Conservation (phyloP, 2,329 filamentous ascomycete genomes). For the Xylariales sp. region DNA sequence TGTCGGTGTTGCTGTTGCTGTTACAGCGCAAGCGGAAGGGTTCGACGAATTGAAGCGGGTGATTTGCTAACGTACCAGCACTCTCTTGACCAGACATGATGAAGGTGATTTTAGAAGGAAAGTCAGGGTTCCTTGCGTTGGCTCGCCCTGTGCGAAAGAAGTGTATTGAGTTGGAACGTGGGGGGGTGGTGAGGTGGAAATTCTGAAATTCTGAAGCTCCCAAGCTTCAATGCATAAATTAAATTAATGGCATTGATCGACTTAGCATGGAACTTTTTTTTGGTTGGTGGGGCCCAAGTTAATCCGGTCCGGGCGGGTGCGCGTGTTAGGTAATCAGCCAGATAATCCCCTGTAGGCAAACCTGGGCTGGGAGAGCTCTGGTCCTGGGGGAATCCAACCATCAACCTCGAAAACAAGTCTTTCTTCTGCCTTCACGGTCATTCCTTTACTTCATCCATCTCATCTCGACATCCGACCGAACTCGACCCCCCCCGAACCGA, state of each 20-base stretch:
- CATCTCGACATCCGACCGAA: slow-evolving; percentile 39
- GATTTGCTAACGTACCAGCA: slow-evolving; percentile 40
- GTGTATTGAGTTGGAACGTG: slow-evolving; percentile 10
- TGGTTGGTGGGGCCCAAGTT: slow-evolving; percentile 38
- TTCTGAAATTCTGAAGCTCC: slow-evolving; percentile 17
- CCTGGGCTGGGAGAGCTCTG: slow-evolving; percentile 25
- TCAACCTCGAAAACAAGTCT: slow-evolving; percentile 44
- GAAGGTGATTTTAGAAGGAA: slow-evolving; percentile 10
- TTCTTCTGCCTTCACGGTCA: slow-evolving; percentile 32
- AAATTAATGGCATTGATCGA: slow-evolving; percentile 15
- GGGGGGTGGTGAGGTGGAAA: background rate
- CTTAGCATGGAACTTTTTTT: slow-evolving; percentile 21
- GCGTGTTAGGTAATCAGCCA: slow-evolving; percentile 40
- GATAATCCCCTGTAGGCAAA: slow-evolving; percentile 39
- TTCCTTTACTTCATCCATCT: slow-evolving; percentile 33
- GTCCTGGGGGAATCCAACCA: slow-evolving; percentile 7
- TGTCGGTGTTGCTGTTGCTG: background rate
- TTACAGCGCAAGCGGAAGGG: background rate
- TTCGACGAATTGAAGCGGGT: slow-evolving; percentile 4
- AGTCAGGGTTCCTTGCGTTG: slow-evolving; percentile 70
- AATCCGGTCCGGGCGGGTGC: slow-evolving; percentile 34
- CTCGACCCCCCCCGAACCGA: slow-evolving; percentile 27
- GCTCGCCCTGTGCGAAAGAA: slow-evolving; percentile 62
- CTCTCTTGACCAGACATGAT: slow-evolving; percentile 47
- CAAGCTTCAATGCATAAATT: slow-evolving; percentile 25